These are phyloP conservation scores for Umbelopsis vinacea DNA, from an alignment of 192 early-diverging fungal species.

Conservation along the genomic window DNA sequence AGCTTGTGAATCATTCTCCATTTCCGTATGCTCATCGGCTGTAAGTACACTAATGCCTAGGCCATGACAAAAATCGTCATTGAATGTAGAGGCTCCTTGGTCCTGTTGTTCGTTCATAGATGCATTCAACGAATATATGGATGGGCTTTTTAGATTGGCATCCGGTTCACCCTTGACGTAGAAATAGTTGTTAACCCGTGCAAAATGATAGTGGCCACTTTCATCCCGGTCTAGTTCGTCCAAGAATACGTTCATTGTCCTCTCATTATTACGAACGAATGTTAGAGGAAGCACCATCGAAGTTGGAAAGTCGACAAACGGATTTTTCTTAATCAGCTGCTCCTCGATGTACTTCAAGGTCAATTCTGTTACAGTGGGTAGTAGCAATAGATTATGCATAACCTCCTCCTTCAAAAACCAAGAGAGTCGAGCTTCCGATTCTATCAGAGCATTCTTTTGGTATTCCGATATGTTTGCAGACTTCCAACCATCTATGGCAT, in stretches of 20 bases:
- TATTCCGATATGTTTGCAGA: constrained; percentile 9
- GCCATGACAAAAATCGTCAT: constrained; percentile 31
- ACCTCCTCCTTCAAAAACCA: constrained; percentile 72
- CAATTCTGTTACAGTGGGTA: constrained; percentile 46
- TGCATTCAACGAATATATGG: not conserved
- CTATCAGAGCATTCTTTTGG: constrained; percentile 58
- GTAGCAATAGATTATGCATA: constrained; percentile 64
- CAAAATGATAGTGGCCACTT: constrained; percentile 8
- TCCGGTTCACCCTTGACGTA: constrained; percentile 25
- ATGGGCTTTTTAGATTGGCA: not conserved
- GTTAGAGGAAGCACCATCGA: constrained; percentile 47
- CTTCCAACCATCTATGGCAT: not conserved
- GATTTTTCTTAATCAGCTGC: constrained; percentile 47
- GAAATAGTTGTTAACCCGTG: constrained; percentile 19
- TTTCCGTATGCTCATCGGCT: not conserved
- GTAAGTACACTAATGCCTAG: constrained; percentile 31
- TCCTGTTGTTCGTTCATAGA: not conserved
- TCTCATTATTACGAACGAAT: constrained; percentile 48
- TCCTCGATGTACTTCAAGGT: constrained; percentile 51
- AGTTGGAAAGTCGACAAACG: constrained; percentile 56
- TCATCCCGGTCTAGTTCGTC: constrained; percentile 28
- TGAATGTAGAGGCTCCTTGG: not conserved
- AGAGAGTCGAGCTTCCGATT: constrained; percentile 56
- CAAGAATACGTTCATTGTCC: constrained; percentile 23
- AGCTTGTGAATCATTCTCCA: not conserved